Percentiles rank a stretch among this genome's conserved stretches.
Conservation (phyloP, 345 rosid genomes). For the Hibiscus tridactylites region DNA sequence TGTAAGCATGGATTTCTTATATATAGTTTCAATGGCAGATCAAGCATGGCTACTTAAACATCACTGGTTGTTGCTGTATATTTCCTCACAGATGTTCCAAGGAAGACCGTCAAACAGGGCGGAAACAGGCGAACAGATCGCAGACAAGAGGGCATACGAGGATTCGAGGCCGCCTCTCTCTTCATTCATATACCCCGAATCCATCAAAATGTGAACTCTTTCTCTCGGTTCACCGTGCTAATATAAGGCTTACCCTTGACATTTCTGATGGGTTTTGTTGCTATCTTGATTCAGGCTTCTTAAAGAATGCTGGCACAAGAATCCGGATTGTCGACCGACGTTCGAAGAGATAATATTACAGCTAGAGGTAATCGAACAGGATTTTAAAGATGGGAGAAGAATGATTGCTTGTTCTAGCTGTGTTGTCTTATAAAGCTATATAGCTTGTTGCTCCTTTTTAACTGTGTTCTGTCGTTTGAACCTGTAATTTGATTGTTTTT, state of each 20-base stretch:
- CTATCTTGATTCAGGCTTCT: slow-evolving; percentile 38
- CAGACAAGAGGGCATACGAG: slow-evolving; percentile 59
- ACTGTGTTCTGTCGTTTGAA: not conserved
- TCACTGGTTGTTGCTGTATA: not conserved
- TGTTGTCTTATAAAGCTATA: slow-evolving; percentile 21
- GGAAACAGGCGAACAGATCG: slow-evolving; percentile 43
- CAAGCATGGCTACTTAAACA: not conserved
- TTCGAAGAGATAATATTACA: slow-evolving; percentile 46
- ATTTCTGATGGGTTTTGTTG: not conserved
- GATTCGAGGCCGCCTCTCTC: slow-evolving; percentile 47
- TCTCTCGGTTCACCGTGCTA: not conserved
- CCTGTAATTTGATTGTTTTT: not conserved
- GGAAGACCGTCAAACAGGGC: slow-evolving; percentile 42
- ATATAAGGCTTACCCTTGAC: too few relatives aligned
- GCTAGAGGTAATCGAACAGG: slow-evolving; percentile 42
- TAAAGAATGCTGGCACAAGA: slow-evolving; percentile 58
- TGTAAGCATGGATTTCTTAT: not conserved
- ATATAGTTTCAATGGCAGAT: not conserved
- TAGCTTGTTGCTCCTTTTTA: not conserved
- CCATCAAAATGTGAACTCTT: slow-evolving; percentile 41
- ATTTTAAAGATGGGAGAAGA: slow-evolving; percentile 5
- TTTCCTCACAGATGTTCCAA: slow-evolving; percentile 39
- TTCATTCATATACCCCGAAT: slow-evolving; percentile 36
- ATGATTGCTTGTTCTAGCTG: slow-evolving; percentile 19
- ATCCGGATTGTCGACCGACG: slow-evolving; percentile 52